Conservation (phyloP, 805 yeast genomes). For the Jamesozyma hellenica region DNA sequence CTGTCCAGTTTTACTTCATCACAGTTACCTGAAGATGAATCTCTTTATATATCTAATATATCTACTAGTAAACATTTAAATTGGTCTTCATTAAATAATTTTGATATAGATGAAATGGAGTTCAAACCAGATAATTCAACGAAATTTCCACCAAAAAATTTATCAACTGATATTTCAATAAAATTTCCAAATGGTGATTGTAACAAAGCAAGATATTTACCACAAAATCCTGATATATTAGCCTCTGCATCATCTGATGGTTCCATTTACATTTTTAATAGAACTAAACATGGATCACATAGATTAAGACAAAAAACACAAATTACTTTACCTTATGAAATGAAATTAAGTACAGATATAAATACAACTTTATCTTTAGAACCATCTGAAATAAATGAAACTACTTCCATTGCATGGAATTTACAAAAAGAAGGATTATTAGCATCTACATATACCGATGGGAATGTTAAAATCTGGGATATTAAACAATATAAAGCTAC, state of each 20-base stretch:
- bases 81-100: conserved; percentile 30
- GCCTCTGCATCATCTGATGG: conserved; percentile 66
- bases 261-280: conserved; percentile 55
- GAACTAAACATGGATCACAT: conserved; percentile 65
- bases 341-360: conserved; percentile 7
- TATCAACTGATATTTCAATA: conserved; percentile 21
- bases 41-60: conserved; percentile 20
- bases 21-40: conserved; percentile 29
- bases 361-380: conserved; percentile 13
- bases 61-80: conserved; percentile 25
- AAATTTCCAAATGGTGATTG: conserved; percentile 43
- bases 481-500: conserved; percentile 34
- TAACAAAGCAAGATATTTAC: conserved; percentile 63
- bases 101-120: conserved; percentile 31
- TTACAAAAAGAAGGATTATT: conserved; percentile 46
- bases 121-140: conserved; percentile 27
- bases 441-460: conserved; percentile 54
- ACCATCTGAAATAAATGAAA: conserved; percentile 34
- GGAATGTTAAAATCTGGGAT: conserved; percentile 60
- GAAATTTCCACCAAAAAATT: conserved; percentile 22
- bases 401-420: conserved; percentile 73
- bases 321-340: conserved; percentile 12
- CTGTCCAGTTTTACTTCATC: conserved; percentile 29
- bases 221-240: conserved; percentile 77
- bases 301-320: conserved; percentile 15